Evolutionary conservation across 495 filamentous ascomycete species (phyloP), one percentile per base, ranked within the genome.

Genomic region (Lasiosphaeria hispida): DNA sequence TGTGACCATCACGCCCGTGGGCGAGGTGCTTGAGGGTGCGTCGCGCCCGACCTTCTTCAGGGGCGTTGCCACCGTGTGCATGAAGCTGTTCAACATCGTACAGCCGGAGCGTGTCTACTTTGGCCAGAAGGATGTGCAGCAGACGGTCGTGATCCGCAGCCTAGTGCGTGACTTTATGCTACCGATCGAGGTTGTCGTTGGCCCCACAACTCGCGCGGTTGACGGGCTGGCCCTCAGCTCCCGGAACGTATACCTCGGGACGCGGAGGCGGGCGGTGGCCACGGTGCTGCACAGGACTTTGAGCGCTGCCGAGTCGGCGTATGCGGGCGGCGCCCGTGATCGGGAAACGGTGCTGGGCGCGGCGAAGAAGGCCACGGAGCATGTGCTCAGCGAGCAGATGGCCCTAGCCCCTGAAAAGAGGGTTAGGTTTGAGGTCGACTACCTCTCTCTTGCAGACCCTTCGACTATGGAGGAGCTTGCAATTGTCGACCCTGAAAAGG

Each of bases 61-160:
- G 18, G 94, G 94, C 5, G 94, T 98, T 19, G 93, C 94, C 23
- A 97, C 95, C 10, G 88, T 98, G 10, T 96, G 91, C 74, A 93
- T 91, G 87, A 98, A 98, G 79, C 75, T 98, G 18, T 94, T 98
- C 74, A 97, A 97, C 67, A 90, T 93, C 48, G 87, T 91, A 39
- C 80, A 85, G 62, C 91, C 94, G 2, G 90, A 96, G 41, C 83
- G 83, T 42, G 95, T 92, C 1, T 99, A 96, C 69, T 97, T 99
- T 72, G 94, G 94, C 1, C 95, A 97, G 74, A 97, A 99, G 75
- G 94, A 99, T 65, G 84, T 97, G 14, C 94, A 99, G 73, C 94
- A 99, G 75, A 95, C 91, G 0, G 89, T 93, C 7, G 82, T 99
- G 6, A 89, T 99, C 65, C 84, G 82, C 69, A 82, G 88, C 7